phyloP scores from a whole-genome alignment of 768 basidiomycete genomes.

The Trametes cubensis region DNA sequence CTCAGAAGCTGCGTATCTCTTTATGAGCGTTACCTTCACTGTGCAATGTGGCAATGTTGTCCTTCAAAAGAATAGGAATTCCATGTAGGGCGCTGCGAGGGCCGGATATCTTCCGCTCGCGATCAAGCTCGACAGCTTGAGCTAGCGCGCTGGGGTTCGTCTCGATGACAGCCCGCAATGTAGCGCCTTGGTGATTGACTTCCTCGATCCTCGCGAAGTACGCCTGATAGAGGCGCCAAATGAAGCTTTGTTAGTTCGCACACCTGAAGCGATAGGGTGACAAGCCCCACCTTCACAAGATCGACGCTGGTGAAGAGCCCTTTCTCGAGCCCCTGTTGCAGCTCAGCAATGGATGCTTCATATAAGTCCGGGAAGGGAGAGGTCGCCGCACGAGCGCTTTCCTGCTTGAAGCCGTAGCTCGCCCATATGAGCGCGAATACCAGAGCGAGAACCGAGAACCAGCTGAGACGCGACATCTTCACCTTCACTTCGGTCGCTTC shows the following conservation, averaged over 20 bases:
- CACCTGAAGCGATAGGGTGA: background rate
- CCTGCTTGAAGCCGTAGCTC: slow-evolving; percentile 10
- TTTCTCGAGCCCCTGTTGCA: slow-evolving; percentile 49
- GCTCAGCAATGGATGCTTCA: slow-evolving; percentile 57
- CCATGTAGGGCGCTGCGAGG: slow-evolving; percentile 38
- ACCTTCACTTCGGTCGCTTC: background rate
- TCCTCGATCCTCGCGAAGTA: slow-evolving; percentile 68
- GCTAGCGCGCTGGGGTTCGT: slow-evolving; percentile 53
- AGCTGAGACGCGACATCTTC: slow-evolving; percentile 1
- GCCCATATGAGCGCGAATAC: slow-evolving; percentile 4
- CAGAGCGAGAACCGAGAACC: background rate
- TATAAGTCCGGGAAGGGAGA: slow-evolving; percentile 54
- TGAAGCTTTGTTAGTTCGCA: background rate
- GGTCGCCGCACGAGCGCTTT: background rate
- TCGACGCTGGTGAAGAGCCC: slow-evolving; percentile 61
- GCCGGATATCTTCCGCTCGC: slow-evolving; percentile 27
- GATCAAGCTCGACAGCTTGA: slow-evolving; percentile 47
- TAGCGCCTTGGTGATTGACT: slow-evolving; percentile 61
- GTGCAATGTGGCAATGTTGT: slow-evolving; percentile 38
- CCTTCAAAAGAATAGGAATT: slow-evolving; percentile 41
- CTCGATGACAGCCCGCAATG: slow-evolving; percentile 60
- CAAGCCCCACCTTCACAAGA: slow-evolving; percentile 53
- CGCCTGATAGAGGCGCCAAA: slow-evolving; percentile 43
- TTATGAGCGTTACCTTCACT: slow-evolving; percentile 30
- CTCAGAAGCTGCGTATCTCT: slow-evolving; percentile 42